phyloP scores from a whole-genome alignment of 2,329 filamentous ascomycete genomes.

The Monosporascus ibericus region DNA sequence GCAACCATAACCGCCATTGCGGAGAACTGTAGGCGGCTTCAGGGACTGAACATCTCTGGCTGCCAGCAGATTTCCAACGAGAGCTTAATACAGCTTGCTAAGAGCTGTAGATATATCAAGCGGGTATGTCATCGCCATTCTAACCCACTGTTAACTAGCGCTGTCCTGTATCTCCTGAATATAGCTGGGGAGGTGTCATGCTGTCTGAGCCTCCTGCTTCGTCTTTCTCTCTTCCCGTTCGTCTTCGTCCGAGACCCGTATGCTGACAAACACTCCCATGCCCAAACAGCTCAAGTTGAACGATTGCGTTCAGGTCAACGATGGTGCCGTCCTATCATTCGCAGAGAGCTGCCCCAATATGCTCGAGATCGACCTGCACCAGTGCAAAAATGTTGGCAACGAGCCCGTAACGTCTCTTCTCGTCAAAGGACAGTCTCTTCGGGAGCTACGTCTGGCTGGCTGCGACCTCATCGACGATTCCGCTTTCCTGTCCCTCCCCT shows the following conservation, averaged over 20 bases:
- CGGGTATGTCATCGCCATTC: slow-evolving; percentile 48
- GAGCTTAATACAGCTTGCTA: slow-evolving; percentile 72
- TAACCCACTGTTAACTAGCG: no score
- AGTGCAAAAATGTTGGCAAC: slow-evolving; percentile 76
- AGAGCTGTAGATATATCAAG: slow-evolving; percentile 81
- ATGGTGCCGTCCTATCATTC: slow-evolving; percentile 77
- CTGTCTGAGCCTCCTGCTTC: no score
- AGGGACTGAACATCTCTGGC: slow-evolving; percentile 87
- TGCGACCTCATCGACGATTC: slow-evolving; percentile 79
- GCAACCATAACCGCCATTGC: slow-evolving; percentile 55
- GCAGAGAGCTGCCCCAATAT: slow-evolving; percentile 86
- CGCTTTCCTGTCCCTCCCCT: slow-evolving; percentile 78
- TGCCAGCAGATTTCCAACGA: slow-evolving; percentile 83
- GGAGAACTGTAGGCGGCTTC: slow-evolving; percentile 73
- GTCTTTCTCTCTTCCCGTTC: no score
- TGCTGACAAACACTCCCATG: slow-evolving; percentile 22
- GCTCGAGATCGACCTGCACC: slow-evolving; percentile 91
- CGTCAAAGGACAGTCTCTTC: slow-evolving; percentile 71
- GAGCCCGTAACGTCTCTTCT: slow-evolving; percentile 77
- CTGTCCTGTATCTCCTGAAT: no score
- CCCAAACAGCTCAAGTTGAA: slow-evolving; percentile 77
- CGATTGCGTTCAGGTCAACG: slow-evolving; percentile 78
- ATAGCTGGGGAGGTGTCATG: no score
- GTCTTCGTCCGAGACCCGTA: no score
- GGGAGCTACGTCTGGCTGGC: slow-evolving; percentile 80